Conservation (phyloP, 2,329 filamentous ascomycete genomes). For the Stagonosporopsis rhizophila region DNA sequence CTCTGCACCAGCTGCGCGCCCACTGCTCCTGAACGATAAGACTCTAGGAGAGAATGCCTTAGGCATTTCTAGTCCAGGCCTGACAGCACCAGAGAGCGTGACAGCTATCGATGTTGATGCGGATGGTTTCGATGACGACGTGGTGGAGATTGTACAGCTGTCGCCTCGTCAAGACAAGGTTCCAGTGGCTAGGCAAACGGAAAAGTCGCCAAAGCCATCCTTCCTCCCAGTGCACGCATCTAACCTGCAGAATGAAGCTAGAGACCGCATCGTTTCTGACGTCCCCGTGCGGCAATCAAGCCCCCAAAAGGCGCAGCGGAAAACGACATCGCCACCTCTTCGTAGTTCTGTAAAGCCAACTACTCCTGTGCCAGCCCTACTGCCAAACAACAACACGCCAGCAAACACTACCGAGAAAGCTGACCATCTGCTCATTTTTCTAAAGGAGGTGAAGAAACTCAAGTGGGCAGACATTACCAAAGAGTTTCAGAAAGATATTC, state of each 20-base stretch:
- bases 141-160: neutral
- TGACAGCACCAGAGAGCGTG: slow-evolving; percentile 4
- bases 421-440: slow-evolving; percentile 47
- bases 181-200: neutral
- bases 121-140: neutral
- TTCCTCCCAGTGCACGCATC: neutral
- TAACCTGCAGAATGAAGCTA: neutral
- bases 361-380: neutral
- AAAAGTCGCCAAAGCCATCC: neutral
- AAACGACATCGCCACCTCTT: neutral
- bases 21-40: slow-evolving; percentile 19
- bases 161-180: neutral
- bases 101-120: neutral
- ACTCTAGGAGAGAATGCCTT: neutral
- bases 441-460: slow-evolving; percentile 51
- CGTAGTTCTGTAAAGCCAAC: neutral
- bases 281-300: neutral
- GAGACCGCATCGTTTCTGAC: neutral
- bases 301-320: neutral
- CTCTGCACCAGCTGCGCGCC: slow-evolving; percentile 5
- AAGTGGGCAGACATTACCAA: slow-evolving; percentile 47
- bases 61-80: slow-evolving; percentile 2
- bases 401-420: slow-evolving; percentile 21
- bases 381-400: neutral
- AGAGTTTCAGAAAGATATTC: slow-evolving; percentile 39